phyloP scores from a whole-genome alignment of 305 asterid species.

The Fraxinus xanthoxyloides region DNA sequence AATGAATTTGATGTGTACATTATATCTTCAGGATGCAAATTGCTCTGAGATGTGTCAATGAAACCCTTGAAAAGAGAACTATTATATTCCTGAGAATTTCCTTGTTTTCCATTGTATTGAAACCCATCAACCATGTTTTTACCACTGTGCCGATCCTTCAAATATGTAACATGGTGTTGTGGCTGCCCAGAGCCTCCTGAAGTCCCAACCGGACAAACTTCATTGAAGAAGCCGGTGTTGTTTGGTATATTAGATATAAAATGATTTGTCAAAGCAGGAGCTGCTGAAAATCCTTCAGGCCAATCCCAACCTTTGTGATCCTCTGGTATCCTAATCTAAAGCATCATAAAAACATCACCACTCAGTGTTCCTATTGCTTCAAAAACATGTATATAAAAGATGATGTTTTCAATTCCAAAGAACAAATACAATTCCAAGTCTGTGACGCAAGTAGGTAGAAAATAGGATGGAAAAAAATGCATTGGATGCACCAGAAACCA shows the following conservation, averaged over 20 bases:
- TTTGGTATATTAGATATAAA: constrained; percentile 27
- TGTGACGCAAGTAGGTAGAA: background rate
- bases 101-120: constrained; percentile 26
- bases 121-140: constrained; percentile 21
- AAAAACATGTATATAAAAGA: constrained; percentile 24
- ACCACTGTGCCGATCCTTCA: constrained; percentile 32
- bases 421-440: constrained; percentile 15
- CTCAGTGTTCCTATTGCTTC: constrained; percentile 34
- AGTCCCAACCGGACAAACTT: constrained; percentile 25
- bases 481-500: background rate
- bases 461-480: constrained; percentile 2
- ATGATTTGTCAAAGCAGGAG: constrained; percentile 27
- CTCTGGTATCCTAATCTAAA: constrained; percentile 54
- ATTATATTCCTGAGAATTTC: constrained; percentile 28
- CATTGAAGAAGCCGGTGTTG: constrained; percentile 28
- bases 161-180: constrained; percentile 15
- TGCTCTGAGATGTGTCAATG: constrained; percentile 23
- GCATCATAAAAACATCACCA: constrained; percentile 35
- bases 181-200: constrained; percentile 40
- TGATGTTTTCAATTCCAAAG: constrained; percentile 22
- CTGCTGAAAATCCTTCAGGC: constrained; percentile 52
- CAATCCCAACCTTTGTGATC: constrained; percentile 67
- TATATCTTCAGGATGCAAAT: constrained; percentile 24
- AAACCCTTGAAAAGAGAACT: constrained; percentile 22
- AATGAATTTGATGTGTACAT: constrained; percentile 28